Conservation (phyloP, 805 yeast genomes). For the Yamadazyma sp. region DNA sequence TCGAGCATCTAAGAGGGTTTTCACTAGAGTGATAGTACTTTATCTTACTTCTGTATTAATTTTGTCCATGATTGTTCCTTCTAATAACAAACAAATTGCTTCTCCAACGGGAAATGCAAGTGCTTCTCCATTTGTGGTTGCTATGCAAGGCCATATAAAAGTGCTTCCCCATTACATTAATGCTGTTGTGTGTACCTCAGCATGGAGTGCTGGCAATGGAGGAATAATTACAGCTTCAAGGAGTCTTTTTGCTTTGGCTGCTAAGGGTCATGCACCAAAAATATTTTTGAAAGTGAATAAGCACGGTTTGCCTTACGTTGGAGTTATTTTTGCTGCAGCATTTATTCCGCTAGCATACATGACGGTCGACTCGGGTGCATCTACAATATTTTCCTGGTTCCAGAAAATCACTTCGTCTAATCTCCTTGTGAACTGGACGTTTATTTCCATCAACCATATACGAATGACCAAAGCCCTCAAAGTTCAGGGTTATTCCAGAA, state of each 20-base stretch:
- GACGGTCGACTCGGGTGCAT: constrained; percentile 51
- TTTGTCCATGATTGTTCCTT: constrained; percentile 33
- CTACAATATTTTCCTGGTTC: constrained; percentile 54
- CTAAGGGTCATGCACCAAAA: constrained; percentile 37
- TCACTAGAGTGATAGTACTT: constrained; percentile 28
- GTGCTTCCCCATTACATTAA: constrained; percentile 40
- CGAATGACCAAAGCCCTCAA: constrained; percentile 48
- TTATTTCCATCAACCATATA: constrained; percentile 57
- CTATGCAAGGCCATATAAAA: constrained; percentile 33
- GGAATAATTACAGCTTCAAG: constrained; percentile 30
- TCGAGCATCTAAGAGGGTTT: constrained; percentile 29
- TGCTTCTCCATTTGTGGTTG: constrained; percentile 43
- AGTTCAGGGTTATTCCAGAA: constrained; percentile 19
- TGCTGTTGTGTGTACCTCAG: constrained; percentile 40
- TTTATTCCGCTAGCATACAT: constrained; percentile 36
- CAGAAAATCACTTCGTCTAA: constrained; percentile 69
- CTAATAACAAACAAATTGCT: constrained; percentile 25
- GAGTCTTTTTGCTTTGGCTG: constrained; percentile 27
- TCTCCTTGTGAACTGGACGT: constrained; percentile 59
- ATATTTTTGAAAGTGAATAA: constrained; percentile 29
- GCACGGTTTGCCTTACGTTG: constrained; percentile 21
- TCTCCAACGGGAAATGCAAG: constrained; percentile 28
- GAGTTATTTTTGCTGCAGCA: constrained; percentile 18
- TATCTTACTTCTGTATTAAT: constrained; percentile 32
- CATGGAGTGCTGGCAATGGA: constrained; percentile 40